Conservation (phyloP, 2,329 filamentous ascomycete genomes). For the Esteya vermicola region DNA sequence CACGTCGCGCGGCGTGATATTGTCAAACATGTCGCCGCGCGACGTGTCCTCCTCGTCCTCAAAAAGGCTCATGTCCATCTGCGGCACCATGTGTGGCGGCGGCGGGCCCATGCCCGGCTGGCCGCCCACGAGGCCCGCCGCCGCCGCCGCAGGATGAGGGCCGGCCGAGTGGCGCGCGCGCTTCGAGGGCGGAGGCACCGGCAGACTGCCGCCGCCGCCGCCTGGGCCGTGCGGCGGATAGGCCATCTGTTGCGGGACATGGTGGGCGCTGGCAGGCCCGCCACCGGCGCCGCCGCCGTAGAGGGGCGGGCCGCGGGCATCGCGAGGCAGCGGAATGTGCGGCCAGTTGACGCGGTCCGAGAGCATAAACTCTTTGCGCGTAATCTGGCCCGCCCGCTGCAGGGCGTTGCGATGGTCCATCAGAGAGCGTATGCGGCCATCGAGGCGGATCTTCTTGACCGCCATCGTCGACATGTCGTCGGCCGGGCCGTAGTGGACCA, state of each 20-base stretch:
- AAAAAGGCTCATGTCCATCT: slow-evolving; percentile 20
- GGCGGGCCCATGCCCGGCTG: slow-evolving; percentile 22
- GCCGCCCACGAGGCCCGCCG: slow-evolving; percentile 7
- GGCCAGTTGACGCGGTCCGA: slow-evolving; percentile 86
- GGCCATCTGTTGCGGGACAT: slow-evolving; percentile 44
- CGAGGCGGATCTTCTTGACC: slow-evolving; percentile 48
- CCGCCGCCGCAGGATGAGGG: slow-evolving; percentile 13
- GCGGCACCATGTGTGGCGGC: slow-evolving; percentile 4
- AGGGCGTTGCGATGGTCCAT: slow-evolving; percentile 50
- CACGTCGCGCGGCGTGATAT: slow-evolving; percentile 78
- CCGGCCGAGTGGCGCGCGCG: slow-evolving; percentile 31
- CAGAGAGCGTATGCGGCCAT: slow-evolving; percentile 43
- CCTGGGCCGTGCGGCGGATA: slow-evolving; percentile 43
- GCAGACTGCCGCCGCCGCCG: slow-evolving; percentile 23
- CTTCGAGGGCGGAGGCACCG: slow-evolving; percentile 41
- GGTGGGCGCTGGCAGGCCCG: no score
- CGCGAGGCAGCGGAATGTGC: slow-evolving; percentile 55
- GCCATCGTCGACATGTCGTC: slow-evolving; percentile 63
- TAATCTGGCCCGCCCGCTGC: slow-evolving; percentile 64
- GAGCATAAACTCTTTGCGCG: slow-evolving; percentile 89
- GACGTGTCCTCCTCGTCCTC: slow-evolving; percentile 87
- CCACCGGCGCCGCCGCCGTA: slow-evolving; percentile 28
- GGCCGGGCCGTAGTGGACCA: slow-evolving; percentile 76
- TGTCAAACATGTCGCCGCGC: slow-evolving; percentile 78
- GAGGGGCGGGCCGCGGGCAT: slow-evolving; percentile 35